phyloP scores from a whole-genome alignment of 139 green algal genomes.

The Closterium sp. region DNA sequence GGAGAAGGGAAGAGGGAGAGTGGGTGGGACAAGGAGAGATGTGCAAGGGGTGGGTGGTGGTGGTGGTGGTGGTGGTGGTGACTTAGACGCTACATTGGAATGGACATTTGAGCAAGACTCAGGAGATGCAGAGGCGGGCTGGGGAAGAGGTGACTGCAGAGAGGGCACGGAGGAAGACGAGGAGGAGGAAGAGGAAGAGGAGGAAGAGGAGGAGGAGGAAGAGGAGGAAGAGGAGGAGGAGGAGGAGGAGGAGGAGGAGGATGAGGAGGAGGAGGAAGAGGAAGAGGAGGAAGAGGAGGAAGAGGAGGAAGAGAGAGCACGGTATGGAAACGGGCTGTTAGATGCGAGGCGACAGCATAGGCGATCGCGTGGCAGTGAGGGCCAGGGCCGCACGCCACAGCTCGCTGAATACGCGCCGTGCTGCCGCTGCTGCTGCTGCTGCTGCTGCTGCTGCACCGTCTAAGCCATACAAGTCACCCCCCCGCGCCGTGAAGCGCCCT shows the following conservation, averaged over 20 bases:
- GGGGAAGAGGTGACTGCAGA: background rate
- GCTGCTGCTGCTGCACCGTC: background rate
- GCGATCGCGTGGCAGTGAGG: background rate
- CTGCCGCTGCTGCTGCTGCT: too few relatives aligned
- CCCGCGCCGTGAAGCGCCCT: background rate
- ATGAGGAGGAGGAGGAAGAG: background rate
- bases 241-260: background rate
- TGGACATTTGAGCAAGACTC: background rate
- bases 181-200: background rate
- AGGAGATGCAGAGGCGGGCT: background rate
- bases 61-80: too few relatives aligned
- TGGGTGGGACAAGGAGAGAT: background rate
- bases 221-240: background rate
- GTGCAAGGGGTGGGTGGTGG: background rate
- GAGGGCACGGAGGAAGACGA: background rate
- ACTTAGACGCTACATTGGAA: background rate
- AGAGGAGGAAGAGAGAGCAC: background rate
- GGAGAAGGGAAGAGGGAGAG: constrained; percentile 8
- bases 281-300: background rate
- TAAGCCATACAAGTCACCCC: background rate
- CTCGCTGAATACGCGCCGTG: background rate
- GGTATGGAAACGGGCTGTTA: background rate
- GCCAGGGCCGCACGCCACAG: background rate
- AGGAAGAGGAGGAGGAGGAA: background rate
- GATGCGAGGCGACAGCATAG: background rate